Base-by-base conservation (phyloP, 352 stramenopile species). In the Globisporangium camurandrum region DNA sequence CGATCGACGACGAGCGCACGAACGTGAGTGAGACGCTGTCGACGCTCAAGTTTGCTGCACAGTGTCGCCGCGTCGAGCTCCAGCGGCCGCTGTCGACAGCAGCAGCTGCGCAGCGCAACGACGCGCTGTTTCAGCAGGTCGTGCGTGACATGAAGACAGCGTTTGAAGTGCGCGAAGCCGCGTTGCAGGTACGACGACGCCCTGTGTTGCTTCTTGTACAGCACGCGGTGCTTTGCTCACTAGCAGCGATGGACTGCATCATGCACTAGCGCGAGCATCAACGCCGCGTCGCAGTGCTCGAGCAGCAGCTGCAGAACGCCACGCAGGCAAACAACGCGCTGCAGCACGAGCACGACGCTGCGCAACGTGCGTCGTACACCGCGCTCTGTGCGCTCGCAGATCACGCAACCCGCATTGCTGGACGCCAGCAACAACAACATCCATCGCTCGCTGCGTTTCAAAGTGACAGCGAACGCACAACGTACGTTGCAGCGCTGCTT, bases 1-100 rank as follows among this genome's bases (percentile, higher is more conserved):
- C 78, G 17, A 63, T 87, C 24, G 75, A 87, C 27, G 69, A 82
- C 43, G 69, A 67, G 23, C 43, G 65, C 0, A 53, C 54, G 17
- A 82, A 87, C 55, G 54, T 87, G 2, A 64, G 60, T 0, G 78
- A 89, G 61, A 89, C 73, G 22, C 53, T 87, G 8, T 85, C 69
- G 19, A 89, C 78, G 17, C 67, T 89, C 17, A 89, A 89, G 41
- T 89, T 89, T 51, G 75, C 78, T n/a, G 46, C 69, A 1, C 72
- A 85, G 54, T 87, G 78, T 43, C 70, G 74, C 10, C 65, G 71
- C 17, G 73, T 87, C 10, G 68, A 83, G 39, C 56, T 83, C n/a
- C 62, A 67, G 27, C 54, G 54, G 28, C 24, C 49, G 14, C 34
- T 46, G 46, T 48, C 64, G 46, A n/a, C n/a, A n/a, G n/a, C n/a